Base-by-base conservation (phyloP, 2,329 filamentous ascomycete species). In the Fusarium marasasianum region DNA sequence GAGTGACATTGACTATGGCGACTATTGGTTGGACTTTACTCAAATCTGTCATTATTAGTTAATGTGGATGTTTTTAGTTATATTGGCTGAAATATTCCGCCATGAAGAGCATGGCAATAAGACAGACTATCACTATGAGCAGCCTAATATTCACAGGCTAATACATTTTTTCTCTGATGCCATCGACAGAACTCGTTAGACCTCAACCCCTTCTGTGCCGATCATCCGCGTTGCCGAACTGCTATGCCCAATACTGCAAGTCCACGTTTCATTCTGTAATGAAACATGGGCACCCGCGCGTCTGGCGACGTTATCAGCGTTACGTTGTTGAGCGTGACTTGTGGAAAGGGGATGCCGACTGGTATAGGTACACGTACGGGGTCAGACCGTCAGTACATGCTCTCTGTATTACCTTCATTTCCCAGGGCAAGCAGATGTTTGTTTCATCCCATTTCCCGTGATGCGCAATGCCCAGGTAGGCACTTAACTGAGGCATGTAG, bases 151-250 rank as follows among this genome's bases (percentile, higher is more conserved):
- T 38, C 37, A 33, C 31, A 11, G 29, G 38, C 38, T 56, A 61
- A 38, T 35, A 6, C 40, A 38, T 26, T 41, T 38, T 24, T 43
- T 59, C 20, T 64, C 35, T 64, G 41, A 45, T 48, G 37, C 51
- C 51, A 53, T 58, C 41, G 37, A 58, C 45, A 57, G 35, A 59
- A 41, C n/a, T 48, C 45, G 48, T 69, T 63, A 58, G 44, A 44
- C 58, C 56, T 50, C 56, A 35, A 24, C 37, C 47, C 29, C 33
- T 50, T 59, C 31, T 62, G 73, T 75, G 73, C 73, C 73, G 73
- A 75, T 75, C 69, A 71, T 73, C 73, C 73, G 72, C 51, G 48
- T 70, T 75, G 62, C 73, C 73, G 73, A 64, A 20, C 44, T 61
- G 51, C 61, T 62, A 67, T 69, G 31, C 59, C 56, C 50, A 72